phyloP scores from a whole-genome alignment of 176 grass and related monocot species.

The Cocos nucifera region DNA sequence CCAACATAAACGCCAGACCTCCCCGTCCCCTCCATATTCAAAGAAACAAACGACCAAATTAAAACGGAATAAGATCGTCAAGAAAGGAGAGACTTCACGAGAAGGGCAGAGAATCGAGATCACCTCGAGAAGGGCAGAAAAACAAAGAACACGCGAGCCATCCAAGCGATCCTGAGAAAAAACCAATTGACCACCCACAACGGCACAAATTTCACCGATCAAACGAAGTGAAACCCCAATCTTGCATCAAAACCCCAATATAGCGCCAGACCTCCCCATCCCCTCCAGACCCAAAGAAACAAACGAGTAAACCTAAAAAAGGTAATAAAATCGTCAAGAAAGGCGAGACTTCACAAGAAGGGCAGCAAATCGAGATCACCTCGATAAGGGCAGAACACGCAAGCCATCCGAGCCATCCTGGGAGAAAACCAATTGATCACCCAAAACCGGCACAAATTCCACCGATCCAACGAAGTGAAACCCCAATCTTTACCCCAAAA shows the following conservation, averaged over 20 bases:
- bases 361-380: conserved; percentile 11
- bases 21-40: neutral
- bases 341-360: neutral
- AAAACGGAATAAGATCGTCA: neutral
- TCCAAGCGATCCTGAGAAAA: neutral
- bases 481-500: neutral
- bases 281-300: neutral
- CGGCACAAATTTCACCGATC: neutral
- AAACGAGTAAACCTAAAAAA: neutral
- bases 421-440: neutral
- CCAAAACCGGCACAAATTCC: neutral
- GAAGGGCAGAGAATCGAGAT: too few species aligned
- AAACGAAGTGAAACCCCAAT: neutral
- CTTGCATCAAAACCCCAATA: neutral
- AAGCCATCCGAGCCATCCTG: neutral
- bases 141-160: too few species aligned
- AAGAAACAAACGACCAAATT: neutral
- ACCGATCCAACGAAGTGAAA: neutral
- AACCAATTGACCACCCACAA: neutral
- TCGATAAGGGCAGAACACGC: neutral
- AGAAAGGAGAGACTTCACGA: neutral
- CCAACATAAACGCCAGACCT: neutral
- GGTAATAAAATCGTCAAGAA: neutral
- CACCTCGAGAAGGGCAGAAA: too few species aligned
- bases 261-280: neutral